Base-by-base conservation (phyloP, 192 early-diverging fungal species). In the Chytriomyces confervae region DNA sequence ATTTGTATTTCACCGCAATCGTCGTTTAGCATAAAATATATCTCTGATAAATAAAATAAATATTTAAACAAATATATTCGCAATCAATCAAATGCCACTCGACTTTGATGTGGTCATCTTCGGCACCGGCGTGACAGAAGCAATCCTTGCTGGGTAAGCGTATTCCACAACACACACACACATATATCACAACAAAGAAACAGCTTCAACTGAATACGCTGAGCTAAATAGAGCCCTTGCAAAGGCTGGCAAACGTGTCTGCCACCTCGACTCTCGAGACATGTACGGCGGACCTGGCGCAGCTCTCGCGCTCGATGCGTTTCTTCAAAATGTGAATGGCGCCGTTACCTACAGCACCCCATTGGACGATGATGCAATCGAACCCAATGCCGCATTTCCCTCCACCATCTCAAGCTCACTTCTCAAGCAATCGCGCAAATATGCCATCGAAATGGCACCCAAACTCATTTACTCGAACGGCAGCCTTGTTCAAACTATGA, bases 41-140 rank as follows among this genome's bases (percentile, higher is more conserved):
- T 36, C 36, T 36, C 36, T 4, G 36, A 1, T 36, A 36, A 36
- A 36, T 36, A 36, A 36, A 36, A 27, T 36, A 36, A 36, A 36
- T 36, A 36, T 36, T 36, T 36, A 36, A 36, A 36, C 4, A 36
- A 36, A 36, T 36, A 36, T 36, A 36, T 36, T 36, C 36, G 36
- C 36, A 36, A 36, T 36, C 36, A 36, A 36, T 36, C 36, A 36
- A 36, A 36, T 36, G 36, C 36, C 36, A 36, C 36, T 36, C 46
- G 65, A 76, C 61, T 95, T 91, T 82, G 94, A 97, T 57, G 86
- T 85, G 62, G 89, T 96, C 50, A 84, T 97, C n/a, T 84, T 97
- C 16, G 95, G 95, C 27, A 97, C 95, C 7, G 95, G 95, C 7
- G 82, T 94, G 46, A 79, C 87, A 36, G 91, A 97, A 72, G 86